These are phyloP conservation scores for Venturia carpophila DNA, from an alignment of 2,329 filamentous ascomycete genomes.

Conservation along the genomic window DNA sequence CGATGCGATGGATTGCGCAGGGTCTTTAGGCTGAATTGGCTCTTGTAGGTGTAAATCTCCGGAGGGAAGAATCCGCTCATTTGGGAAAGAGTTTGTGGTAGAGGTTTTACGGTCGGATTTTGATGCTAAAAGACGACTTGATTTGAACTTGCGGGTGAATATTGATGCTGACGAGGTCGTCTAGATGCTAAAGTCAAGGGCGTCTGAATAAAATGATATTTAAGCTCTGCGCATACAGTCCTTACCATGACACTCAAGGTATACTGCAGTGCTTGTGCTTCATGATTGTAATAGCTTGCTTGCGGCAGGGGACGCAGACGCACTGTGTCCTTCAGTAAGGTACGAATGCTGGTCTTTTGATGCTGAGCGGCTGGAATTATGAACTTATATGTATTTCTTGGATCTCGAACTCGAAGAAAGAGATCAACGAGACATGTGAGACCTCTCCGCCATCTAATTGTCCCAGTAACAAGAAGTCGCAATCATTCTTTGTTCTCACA, in stretches of 20 bases:
- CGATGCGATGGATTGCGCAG: background rate
- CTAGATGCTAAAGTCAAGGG: background rate
- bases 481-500: background rate
- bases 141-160: background rate
- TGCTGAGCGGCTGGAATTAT: background rate
- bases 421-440: background rate
- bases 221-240: background rate
- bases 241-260: background rate
- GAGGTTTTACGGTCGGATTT: background rate
- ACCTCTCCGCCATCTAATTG: background rate
- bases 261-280: background rate
- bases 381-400: background rate
- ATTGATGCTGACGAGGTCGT: background rate
- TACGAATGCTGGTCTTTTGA: background rate
- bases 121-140: background rate
- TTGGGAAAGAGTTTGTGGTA: background rate
- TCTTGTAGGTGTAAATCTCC: background rate
- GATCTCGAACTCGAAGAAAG: background rate
- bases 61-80: background rate
- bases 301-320: too few species aligned
- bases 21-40: background rate
- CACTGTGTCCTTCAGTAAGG: background rate
- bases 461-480: background rate
- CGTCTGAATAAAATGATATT: background rate
- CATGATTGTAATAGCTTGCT: too few species aligned